Evolutionary conservation across 2,329 filamentous ascomycete species (phyloP), one percentile per base, ranked within the genome.

Genomic region (Fusarium solani-melongenae): DNA sequence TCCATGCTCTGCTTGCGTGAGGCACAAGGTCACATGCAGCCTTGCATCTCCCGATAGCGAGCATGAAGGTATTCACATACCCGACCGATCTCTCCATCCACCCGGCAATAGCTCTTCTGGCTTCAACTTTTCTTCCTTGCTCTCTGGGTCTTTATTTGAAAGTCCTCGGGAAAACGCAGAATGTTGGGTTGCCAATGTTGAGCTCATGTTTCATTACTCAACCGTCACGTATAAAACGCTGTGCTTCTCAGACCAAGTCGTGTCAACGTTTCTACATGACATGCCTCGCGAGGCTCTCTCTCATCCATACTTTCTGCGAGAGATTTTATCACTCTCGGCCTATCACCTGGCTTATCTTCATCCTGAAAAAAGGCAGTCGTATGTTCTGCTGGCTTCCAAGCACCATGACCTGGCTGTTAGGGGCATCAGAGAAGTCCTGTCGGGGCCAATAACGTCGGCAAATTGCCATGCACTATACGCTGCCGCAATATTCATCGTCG

Each of bases 131-230:
- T 53, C 68, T 1, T 73, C 71, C 6, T 15, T 73, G 22, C 6
- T 73, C 15, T 71, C 71, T 0, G 22, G 62, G 0, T 67, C 70
- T 1, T 12, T 74, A 4, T 57, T 69, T 11, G 61, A 67, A 0
- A 53, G 39, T 14, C 67, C 64, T 2, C 6, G 64, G 0, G 70
- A 68, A 1, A 67, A 73, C 5, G 56, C 59, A 7, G 71, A 71
- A 0, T 73, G 71, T 1, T 74, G 68, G 65, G 61, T 74, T 2
- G 69, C 71, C 0, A 72, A 62, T 0, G 62, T 66, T 12, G 73
- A 76, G 33, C 38, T 76, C 0, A 76, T 76, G 69, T 53, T 70
- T 44, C 73, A 76, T 31, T 76, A 76, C 38, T 68, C 71, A 0
- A 72, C 73, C 2, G 59, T 72, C 6, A 66, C 73, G 1, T 76